Evolutionary conservation across 306 rosid species (phyloP).

Genomic region (Vicia faba): DNA sequence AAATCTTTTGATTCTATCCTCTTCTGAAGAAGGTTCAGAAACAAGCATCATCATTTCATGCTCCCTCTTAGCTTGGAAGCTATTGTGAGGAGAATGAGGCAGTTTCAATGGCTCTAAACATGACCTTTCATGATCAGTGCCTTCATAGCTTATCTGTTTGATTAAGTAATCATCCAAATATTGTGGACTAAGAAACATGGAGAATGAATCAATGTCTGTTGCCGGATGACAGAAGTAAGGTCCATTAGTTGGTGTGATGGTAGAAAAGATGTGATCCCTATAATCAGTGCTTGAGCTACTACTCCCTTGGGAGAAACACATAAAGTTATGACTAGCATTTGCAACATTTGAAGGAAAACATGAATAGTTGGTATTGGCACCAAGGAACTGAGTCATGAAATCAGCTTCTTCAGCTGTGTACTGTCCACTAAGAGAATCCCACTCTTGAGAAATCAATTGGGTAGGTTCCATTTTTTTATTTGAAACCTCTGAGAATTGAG

Average conservation of each 20-base stretch:
- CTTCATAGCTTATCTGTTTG: constrained; percentile 43
- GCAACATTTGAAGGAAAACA: constrained; percentile 47
- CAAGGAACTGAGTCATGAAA: constrained; percentile 62
- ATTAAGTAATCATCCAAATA: constrained; percentile 41
- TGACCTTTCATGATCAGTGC: constrained; percentile 41
- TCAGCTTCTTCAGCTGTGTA: constrained; percentile 62
- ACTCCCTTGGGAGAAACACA: constrained; percentile 40
- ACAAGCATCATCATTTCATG: constrained; percentile 30
- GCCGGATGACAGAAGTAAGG: constrained; percentile 16
- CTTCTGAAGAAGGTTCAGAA: constrained; percentile 34
- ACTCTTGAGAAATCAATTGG: constrained; percentile 57
- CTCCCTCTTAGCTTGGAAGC: constrained; percentile 9
- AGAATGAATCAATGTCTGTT: constrained; percentile 39
- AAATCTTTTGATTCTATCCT: constrained; percentile 45
- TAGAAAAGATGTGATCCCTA: constrained; percentile 19
- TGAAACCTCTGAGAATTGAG: neutral
- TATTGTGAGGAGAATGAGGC: constrained; percentile 39
- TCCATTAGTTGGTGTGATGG: constrained; percentile 29
- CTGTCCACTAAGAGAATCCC: constrained; percentile 63
- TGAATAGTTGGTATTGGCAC: constrained; percentile 36
- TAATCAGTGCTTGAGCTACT: constrained; percentile 31
- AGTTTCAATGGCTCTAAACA: constrained; percentile 6
- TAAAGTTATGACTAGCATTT: constrained; percentile 37
- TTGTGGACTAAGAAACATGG: constrained; percentile 35
- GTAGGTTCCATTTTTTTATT: constrained; percentile 50